Evolutionary conservation across 257 asterid species (phyloP).

Genomic region (Solanum gracilifrons): DNA sequence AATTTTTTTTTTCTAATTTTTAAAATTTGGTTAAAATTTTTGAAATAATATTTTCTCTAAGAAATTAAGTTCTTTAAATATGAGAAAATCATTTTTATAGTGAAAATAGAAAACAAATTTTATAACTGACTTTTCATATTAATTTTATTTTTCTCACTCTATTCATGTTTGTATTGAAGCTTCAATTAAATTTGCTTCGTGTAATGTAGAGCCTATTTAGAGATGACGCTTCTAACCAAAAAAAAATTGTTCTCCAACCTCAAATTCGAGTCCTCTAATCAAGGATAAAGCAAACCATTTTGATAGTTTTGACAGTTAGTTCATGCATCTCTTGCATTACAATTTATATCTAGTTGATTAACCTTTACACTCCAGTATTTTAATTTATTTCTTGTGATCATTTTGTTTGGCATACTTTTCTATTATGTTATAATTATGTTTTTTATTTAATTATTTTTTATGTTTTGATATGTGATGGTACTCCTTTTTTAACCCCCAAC

Average conservation of each 20-base stretch:
- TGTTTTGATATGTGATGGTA: not conserved
- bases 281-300: no score
- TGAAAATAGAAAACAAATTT: no score
- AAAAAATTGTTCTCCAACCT: accelerated
- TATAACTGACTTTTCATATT: no score
- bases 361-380: not conserved
- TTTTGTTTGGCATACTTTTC: not conserved
- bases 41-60: not conserved
- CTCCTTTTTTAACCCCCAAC: not conserved
- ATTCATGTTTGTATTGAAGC: not conserved
- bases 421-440: not conserved
- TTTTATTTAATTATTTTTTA: not conserved
- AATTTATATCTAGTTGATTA: not conserved
- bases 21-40: not conserved
- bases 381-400: not conserved
- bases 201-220: no score
- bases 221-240: not conserved
- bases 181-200: accelerated
- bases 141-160: not conserved
- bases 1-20: not conserved
- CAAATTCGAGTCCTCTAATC: not conserved
- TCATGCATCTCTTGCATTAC: not conserved
- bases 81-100: no score
- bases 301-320: not conserved
- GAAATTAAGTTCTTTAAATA: not conserved